Base-by-base conservation (phyloP, 805 yeast species). In the Myxozyma neotropica region DNA sequence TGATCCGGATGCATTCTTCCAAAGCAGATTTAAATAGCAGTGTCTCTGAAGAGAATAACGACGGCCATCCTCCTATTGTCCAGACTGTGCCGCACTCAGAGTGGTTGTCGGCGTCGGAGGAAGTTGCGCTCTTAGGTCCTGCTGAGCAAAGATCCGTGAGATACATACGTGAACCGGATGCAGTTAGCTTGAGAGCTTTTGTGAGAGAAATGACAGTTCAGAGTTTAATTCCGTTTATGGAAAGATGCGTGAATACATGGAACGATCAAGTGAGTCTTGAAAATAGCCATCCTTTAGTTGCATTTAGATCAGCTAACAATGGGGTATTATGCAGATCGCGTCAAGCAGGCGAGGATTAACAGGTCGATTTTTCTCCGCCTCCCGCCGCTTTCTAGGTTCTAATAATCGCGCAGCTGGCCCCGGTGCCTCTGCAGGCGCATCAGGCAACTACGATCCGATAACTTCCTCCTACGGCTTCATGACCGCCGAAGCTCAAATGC, bases 181-280 rank as follows among this genome's bases (percentile, higher is more conserved):
- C 77, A 60, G 67, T 71, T 64, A 71, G 75, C 0, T 64, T 85
- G 27, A 66, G 75, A 10, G 62, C 65, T 8, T 77, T 77, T 52
- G 60, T 83, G 15, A 71, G 76, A 47, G 87, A 84, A 33, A 73
- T 82, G 55, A 75, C 83, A 8, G 74, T 74, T 36, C 80, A 79
- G 63, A 73, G 75, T 48, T 73, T 88, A 58, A 77, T 89, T 0
- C 96, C 97, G 0, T 92, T 85, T 71, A 89, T 94, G 96, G 91
- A 89, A 69, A 75, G 81, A 57, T 87, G 89, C 68, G 81, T 90
- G n/a, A 77, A 86, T 35, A 71, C 81, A 13, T 92, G 97, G 97
- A 92, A 86, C 60, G 96, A 91, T 67, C 88, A 85, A 39, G 53
- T 48, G 23, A 19, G 43, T 36, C 10, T 12, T 19, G 68, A 79